A percentile compares a stretch with the other conserved stretches of the same genome.
These are phyloP conservation scores for Creolimax fragrantissima DNA, from an alignment of 78 protist genomes.

Conservation along the genomic window DNA sequence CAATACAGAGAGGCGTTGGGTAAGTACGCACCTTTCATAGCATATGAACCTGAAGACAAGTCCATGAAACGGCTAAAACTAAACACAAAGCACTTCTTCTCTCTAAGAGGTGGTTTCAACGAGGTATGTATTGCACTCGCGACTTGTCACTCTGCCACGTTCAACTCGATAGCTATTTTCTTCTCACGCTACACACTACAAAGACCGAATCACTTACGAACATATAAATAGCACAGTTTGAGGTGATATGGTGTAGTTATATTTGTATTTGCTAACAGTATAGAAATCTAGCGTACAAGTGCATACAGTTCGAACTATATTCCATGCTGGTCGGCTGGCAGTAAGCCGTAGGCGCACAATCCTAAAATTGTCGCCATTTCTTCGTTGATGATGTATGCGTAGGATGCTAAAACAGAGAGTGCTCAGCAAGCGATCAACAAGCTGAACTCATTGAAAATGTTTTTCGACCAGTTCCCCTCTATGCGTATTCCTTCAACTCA, in stretches of 20 bases:
- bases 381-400: neutral
- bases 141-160: too few relatives aligned
- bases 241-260: too few relatives aligned
- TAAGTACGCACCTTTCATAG: neutral
- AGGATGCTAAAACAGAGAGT: conserved; percentile 1
- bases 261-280: too few relatives aligned
- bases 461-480: neutral
- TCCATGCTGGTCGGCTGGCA: too few relatives aligned
- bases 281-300: too few relatives aligned
- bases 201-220: too few relatives aligned
- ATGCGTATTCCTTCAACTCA: neutral
- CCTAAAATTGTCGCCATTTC: too few relatives aligned
- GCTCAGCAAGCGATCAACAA: conserved; percentile 11
- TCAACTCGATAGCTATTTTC: too few relatives aligned
- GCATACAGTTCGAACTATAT: too few relatives aligned
- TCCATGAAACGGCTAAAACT: neutral
- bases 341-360: too few relatives aligned
- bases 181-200: too few relatives aligned
- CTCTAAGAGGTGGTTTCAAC: neutral
- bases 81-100: conserved; percentile 1
- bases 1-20: neutral
- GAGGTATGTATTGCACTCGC: conserved; percentile 5
- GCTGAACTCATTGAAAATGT: neutral
- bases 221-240: too few relatives aligned
- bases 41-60: neutral